Base-by-base conservation (phyloP, 108 stramenopile genomes). In the Nitzschia inconspicua region DNA sequence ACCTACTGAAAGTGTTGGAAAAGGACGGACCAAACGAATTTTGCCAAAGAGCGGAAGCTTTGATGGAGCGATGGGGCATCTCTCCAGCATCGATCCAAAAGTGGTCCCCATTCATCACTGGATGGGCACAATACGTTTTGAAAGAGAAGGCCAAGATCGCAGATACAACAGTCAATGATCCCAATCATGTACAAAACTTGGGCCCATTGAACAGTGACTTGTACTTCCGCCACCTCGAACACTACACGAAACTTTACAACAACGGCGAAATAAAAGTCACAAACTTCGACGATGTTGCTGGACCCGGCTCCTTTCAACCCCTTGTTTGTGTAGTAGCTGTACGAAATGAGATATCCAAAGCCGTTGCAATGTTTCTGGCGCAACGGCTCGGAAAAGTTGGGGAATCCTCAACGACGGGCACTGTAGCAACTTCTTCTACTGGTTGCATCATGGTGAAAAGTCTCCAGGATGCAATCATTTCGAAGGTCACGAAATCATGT, bases 71-170 rank as follows among this genome's bases (percentile, higher is more conserved):
- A 49, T 93, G 91, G 91, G 64, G 65, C 32, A 77, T 93, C 11
- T 93, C 91, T 13, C 23, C 58, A 3, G 41, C 40, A 18, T 52
- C 79, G 11, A 66, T 74, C 29, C 61, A 71, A 7, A 67, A 67
- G 26, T 89, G 85, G 91, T 47, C 75, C 37, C 80, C 82, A 18
- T 89, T 85, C 44, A 76, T 93, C 27, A 34, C 70, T 37, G 42
- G 60, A 25, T 93, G 88, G 88, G 82, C 71, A 19, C 30, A 49
- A 18, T 93, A 85, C 60, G 79, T 70, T 14, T n/a, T 23, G 9
- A 18, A 29, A 30, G 1, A 31, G 30, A 51, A 29, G 19, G 23
- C 57, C 1, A 28, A 31, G 28, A 5, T 23, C 28, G 18, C 34
- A 57, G 22, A 1, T 22, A 4, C 20, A 26, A 28, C 58, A 64